A percentile compares a stretch with the other conserved stretches of the same genome.
These are phyloP conservation scores for Geosmithia morbida DNA, from an alignment of 2,329 filamentous ascomycete species.

Conservation along the genomic window DNA sequence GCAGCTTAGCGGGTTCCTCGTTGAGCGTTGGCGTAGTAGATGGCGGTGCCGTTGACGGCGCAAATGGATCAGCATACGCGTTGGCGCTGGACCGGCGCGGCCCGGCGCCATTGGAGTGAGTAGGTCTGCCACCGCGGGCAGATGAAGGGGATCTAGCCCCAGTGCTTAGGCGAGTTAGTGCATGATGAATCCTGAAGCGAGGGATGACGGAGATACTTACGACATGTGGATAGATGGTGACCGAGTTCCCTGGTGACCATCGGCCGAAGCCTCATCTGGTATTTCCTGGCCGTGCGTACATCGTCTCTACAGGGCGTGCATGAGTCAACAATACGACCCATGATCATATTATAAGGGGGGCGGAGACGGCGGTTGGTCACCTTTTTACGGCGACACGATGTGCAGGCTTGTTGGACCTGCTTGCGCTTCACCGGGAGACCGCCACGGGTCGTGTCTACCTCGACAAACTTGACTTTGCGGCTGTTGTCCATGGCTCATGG, in stretches of 20 bases:
- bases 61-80: not conserved
- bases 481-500: not conserved
- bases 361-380: conserved; percentile 11
- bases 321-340: conserved; percentile 1
- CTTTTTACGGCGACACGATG: conserved; percentile 39
- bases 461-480: conserved; percentile 37
- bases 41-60: not conserved
- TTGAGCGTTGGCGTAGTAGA: not conserved
- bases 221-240: not conserved
- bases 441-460: conserved; percentile 30
- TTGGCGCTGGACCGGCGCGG: not conserved
- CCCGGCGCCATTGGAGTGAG: not conserved
- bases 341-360: not conserved
- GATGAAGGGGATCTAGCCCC: not conserved
- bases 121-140: not conserved
- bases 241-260: conserved; percentile 3
- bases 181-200: not conserved
- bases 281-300: conserved; percentile 26
- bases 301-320: conserved; percentile 17
- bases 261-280: conserved; percentile 9
- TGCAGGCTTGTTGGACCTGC: conserved; percentile 44
- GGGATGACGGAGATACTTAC: not conserved
- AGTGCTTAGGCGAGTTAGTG: not conserved
- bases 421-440: conserved; percentile 44
- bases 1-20: not conserved